Evolutionary conservation across 495 filamentous ascomycete species (phyloP), one percentile per base, ranked within the genome.

Genomic region (Podospora anserina): DNA sequence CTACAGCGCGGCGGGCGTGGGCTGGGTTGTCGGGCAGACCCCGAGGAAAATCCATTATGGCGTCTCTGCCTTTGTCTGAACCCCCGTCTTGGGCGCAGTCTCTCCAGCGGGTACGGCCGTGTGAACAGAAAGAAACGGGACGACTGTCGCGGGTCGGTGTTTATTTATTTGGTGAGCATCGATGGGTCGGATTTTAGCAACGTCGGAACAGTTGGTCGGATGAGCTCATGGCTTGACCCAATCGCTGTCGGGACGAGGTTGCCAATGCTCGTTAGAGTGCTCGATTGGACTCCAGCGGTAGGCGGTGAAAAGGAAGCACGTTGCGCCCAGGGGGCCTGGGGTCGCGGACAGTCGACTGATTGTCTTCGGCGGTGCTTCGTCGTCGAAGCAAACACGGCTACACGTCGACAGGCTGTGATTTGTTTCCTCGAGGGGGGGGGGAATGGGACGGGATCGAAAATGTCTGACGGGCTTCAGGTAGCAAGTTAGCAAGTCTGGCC

Each of bases 21-120:
- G 77, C 74, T 68, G 81, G 73, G 63, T 79, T 81, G 49, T 78
- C 77, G 67, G 80, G 79, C 61, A 81, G 61, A 27, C 78, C 78
- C 72, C 82, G 70, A 63, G 73, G 71, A 61, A 75, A 72, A 39
- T 80, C 78, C 74, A 78, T 76, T 19, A 49, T 64, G 39, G 15
- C n/a, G 28, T 49, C 34, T 6, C 20, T 61, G 30, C 49, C 23
- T 57, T 61, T 27, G 32, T 39, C 59, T 20, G 18, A 53, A 54
- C 57, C 23, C 20, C 23, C 23, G 23, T 39, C 11, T 27, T 34
- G 7, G 55, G 13, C 23, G 23, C 18, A 32, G 18, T 39, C 23
- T 23, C 23, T 23, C 23, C 23, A 23, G 49, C 23, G 5, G 5
- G 61, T 65, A 26, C 23, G 56, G 23, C 23, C n/a, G n/a, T 58